A percentile compares a stretch with the other conserved stretches of the same genome.
These are phyloP conservation scores for Rhypophila decipiens DNA, from an alignment of 495 filamentous ascomycete species.

Conservation along the genomic window DNA sequence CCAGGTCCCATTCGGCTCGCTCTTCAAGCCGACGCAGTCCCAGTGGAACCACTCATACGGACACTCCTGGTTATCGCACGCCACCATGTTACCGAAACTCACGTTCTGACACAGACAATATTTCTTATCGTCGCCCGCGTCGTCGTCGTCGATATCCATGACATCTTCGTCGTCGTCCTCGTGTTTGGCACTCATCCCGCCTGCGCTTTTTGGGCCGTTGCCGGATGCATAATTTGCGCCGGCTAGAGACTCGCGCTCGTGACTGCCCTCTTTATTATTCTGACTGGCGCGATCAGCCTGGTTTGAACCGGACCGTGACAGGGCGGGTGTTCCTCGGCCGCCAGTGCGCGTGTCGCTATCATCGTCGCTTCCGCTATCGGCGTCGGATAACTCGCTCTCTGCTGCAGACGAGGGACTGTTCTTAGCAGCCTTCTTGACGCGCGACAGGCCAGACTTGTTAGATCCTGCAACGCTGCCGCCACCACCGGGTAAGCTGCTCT, in stretches of 20 bases:
- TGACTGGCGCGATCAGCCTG: slow-evolving; percentile 4
- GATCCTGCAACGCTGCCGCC: slow-evolving; percentile 35
- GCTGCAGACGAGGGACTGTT: slow-evolving; percentile 52
- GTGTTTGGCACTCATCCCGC: slow-evolving; percentile 5
- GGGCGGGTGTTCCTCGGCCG: slow-evolving; percentile 26
- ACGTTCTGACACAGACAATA: slow-evolving; percentile 93
- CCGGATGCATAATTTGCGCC: too few species aligned
- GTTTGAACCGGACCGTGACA: slow-evolving; percentile 17
- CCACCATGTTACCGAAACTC: slow-evolving; percentile 96
- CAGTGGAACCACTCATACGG: slow-evolving; percentile 98
- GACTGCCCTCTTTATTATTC: slow-evolving; percentile 9
- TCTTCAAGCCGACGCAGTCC: slow-evolving; percentile 84
- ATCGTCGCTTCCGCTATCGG: slow-evolving; percentile 51
- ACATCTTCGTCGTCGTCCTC: slow-evolving; percentile 52
- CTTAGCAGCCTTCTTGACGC: slow-evolving; percentile 50
- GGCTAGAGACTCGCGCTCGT: slow-evolving; percentile 1
- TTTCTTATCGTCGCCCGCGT: slow-evolving; percentile 77
- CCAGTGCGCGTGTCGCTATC: slow-evolving; percentile 40
- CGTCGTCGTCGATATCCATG: slow-evolving; percentile 70
- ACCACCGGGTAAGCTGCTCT: slow-evolving; percentile 50
- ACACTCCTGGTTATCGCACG: slow-evolving; percentile 90
- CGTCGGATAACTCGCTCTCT: slow-evolving; percentile 61
- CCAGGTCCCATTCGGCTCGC: slow-evolving; percentile 88
- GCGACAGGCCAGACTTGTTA: slow-evolving; percentile 44
- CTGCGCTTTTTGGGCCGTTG: neutral